Conservation (phyloP, 164 flowering plant genomes). For the Santalum album region DNA sequence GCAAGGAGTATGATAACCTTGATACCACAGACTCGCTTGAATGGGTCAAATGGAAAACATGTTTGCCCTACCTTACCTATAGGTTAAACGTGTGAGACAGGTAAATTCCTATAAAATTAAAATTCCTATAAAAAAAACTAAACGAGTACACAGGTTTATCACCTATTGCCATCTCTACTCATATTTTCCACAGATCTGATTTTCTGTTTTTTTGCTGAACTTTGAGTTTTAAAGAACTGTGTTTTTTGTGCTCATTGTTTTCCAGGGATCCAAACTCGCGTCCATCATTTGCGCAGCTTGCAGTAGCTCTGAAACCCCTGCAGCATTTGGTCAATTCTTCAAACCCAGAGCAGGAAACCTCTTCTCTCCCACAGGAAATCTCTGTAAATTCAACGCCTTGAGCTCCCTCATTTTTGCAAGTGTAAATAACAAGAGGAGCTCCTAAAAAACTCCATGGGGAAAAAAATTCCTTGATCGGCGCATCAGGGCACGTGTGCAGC, state of each 20-base stretch:
- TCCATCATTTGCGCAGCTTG: constrained; percentile 85
- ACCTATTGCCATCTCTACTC: too few species aligned
- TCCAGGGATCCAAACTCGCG: constrained; percentile 86
- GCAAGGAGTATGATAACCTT: neutral
- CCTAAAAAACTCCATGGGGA: too few species aligned
- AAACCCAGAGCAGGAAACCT: constrained; percentile 41
- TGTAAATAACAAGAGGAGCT: constrained; percentile 1
- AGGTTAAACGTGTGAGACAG: too few species aligned
- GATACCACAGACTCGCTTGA: neutral
- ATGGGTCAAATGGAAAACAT: neutral
- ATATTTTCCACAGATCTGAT: too few species aligned
- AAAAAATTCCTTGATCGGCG: too few species aligned
- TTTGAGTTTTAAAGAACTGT: neutral
- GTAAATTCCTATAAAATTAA: too few species aligned
- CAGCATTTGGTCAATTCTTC: constrained; percentile 70
- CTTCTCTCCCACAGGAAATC: constrained; percentile 40
- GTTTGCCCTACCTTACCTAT: too few species aligned
- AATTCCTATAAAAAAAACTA: too few species aligned
- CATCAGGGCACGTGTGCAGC: too few species aligned
- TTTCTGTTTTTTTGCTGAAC: neutral
- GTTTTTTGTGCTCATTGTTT: neutral
- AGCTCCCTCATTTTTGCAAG: constrained; percentile 21
- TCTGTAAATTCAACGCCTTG: constrained; percentile 57
- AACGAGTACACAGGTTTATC: too few species aligned
- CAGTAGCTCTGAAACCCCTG: constrained; percentile 67